These are phyloP conservation scores for Dactylellina haptotyla DNA, from an alignment of 2,329 filamentous ascomycete genomes.

Conservation along the genomic window DNA sequence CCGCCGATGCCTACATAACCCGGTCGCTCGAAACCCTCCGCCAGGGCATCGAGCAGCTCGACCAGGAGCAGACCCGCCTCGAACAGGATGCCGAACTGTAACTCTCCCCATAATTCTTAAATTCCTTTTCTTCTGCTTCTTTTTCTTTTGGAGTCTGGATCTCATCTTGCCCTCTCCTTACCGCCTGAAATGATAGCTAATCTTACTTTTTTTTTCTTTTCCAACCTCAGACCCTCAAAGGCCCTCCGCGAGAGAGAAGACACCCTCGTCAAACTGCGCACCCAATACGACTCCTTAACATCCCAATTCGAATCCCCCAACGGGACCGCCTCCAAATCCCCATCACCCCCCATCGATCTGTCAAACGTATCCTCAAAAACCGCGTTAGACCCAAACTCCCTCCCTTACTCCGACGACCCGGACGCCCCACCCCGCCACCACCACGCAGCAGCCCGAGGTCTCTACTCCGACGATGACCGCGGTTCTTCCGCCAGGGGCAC, in stretches of 20 bases:
- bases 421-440: conserved; percentile 59
- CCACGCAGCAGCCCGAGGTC: conserved; percentile 71
- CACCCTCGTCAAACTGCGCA: conserved; percentile 57
- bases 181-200: conserved; percentile 6
- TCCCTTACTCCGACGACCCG: conserved; percentile 45
- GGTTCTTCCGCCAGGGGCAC: conserved; percentile 68
- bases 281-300: conserved; percentile 55
- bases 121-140: no score
- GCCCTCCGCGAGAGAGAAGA: conserved; percentile 57
- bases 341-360: conserved; percentile 56
- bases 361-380: conserved; percentile 37
- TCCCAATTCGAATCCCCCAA: conserved; percentile 54
- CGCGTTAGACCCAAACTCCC: conserved; percentile 40
- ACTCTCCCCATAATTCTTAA: no score
- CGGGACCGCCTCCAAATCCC: conserved; percentile 13
- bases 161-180: no score
- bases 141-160: no score
- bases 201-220: background rate
- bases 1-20: conserved; percentile 88
- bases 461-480: conserved; percentile 61
- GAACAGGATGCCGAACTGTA: conserved; percentile 72
- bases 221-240: conserved; percentile 58
- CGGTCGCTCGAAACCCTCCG: conserved; percentile 86
- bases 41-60: conserved; percentile 78
- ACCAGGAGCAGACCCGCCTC: conserved; percentile 72